Evolutionary conservation across 139 green algal genomes (phyloP), one percentile per base, ranked within the genome.

Genomic region (Auxenochlorella pyrenoidosa): DNA sequence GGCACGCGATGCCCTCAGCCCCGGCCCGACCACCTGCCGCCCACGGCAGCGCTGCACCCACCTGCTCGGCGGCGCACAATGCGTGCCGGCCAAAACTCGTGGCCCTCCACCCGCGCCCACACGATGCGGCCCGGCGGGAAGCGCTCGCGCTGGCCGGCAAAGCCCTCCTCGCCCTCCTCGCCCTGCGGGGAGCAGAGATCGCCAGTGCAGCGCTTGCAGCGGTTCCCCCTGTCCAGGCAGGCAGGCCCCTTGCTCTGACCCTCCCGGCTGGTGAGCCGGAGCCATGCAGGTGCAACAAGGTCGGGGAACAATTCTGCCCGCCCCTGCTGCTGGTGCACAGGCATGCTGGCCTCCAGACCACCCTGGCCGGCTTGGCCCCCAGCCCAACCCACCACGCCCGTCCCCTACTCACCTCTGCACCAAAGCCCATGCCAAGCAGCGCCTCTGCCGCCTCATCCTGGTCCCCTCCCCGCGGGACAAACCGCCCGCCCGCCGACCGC

Each of bases 21-120:
- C 47, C 10, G 47, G 6, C 43, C 6, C 43, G 38, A 22, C 1
- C 68, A 75, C 0, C 68, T 41, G 12, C 68, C n/a, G 10, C 66
- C 34, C 5, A 8, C 30, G 63, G 24, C 63, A 71, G 63, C 63
- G 3, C 75, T 30, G 28, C 0, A 19, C 82, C 5, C 58, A 88
- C 84, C 84, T 83, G 96, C 95, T 1, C 96, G 83, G 38, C 96
- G 87, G 16, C 96, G 88, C 66, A 98, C 95, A 1, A 98, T 91
- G 41, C 92, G 90, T 2, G 95, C 96, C 6, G 96, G 96, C 96
- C 96, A 98, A 94, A 95, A 98, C 75, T 98, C 96, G 88, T 98
- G 96, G 0, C 96, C 96, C 86, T 98, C 96, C 83, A 98, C 96
- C 82, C 97, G 98, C 40, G 95, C 96, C 96, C 96, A 98, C n/a